These are phyloP conservation scores for Boletus smithii DNA, from an alignment of 1,284 basidiomycete genomes.

Conservation along the genomic window DNA sequence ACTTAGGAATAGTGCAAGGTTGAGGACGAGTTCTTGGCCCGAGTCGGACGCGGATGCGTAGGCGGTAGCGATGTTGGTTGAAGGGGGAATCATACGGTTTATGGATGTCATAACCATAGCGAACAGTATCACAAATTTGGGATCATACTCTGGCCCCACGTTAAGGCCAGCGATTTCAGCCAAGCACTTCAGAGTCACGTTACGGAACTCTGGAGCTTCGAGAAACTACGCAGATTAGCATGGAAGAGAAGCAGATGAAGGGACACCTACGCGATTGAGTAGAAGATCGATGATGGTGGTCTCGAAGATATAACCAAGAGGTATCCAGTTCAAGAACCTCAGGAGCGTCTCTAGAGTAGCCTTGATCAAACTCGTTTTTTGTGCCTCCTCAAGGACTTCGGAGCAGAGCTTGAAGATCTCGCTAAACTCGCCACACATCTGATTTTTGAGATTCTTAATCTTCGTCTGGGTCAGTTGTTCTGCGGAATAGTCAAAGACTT, in stretches of 20 bases:
- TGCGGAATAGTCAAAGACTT: slow-evolving; percentile 98
- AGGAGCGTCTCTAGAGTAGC: slow-evolving; percentile 95
- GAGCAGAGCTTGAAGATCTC: slow-evolving; percentile 95
- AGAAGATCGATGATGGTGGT: slow-evolving; percentile 96
- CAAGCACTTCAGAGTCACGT: slow-evolving; percentile 95
- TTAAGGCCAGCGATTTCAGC: slow-evolving; percentile 95
- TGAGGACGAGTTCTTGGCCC: slow-evolving; percentile 96
- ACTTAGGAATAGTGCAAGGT: slow-evolving; percentile 93
- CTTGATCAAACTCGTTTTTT: slow-evolving; percentile 93
- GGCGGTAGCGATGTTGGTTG: slow-evolving; percentile 90
- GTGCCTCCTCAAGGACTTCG: slow-evolving; percentile 97
- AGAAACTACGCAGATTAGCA: slow-evolving; percentile 70
- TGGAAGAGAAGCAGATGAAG: slow-evolving; percentile 5
- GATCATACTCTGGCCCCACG: slow-evolving; percentile 97
- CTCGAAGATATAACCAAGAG: slow-evolving; percentile 98
- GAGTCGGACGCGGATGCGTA: slow-evolving; percentile 90
- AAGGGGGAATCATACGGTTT: slow-evolving; percentile 97
- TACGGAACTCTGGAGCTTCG: slow-evolving; percentile 95
- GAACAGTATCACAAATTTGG: slow-evolving; percentile 97
- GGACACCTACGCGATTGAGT: slow-evolving; percentile 71
- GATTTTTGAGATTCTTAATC: slow-evolving; percentile 96
- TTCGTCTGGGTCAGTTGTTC: slow-evolving; percentile 99
- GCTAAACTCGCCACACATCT: slow-evolving; percentile 95
- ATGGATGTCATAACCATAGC: slow-evolving; percentile 97
- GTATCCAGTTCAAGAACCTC: slow-evolving; percentile 99